Conservation (phyloP, 1,139 yeast genomes). For the Diutina rugosa region DNA sequence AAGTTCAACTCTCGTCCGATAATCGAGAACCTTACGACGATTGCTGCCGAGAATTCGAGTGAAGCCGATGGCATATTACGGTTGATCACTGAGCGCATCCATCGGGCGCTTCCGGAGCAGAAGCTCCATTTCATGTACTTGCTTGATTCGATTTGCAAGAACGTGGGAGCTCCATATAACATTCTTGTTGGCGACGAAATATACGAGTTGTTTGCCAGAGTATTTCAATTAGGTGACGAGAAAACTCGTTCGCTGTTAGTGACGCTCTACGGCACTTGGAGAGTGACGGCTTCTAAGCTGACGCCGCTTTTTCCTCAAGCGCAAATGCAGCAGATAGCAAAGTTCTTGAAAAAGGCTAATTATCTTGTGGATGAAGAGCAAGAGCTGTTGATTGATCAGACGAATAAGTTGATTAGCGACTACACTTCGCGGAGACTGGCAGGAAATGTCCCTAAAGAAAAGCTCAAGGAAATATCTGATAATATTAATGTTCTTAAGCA, state of each 20-base stretch:
- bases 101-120: constrained; percentile 53
- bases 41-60: constrained; percentile 73
- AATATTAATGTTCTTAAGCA: constrained; percentile 32
- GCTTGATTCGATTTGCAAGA: constrained; percentile 87
- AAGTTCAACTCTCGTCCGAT: constrained; percentile 87
- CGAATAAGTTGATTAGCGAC: constrained; percentile 19
- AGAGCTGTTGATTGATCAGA: constrained; percentile 21
- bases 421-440: constrained; percentile 13
- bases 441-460: constrained; percentile 14
- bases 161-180: constrained; percentile 81
- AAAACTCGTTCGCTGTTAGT: constrained; percentile 60
- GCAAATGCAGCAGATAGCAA: constrained; percentile 62
- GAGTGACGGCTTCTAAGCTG: constrained; percentile 36
- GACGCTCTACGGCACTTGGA: constrained; percentile 83
- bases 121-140: constrained; percentile 76
- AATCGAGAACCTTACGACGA: constrained; percentile 70
- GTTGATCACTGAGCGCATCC: constrained; percentile 53
- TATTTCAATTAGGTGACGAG: constrained; percentile 70
- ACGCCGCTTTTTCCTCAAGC: constrained; percentile 62
- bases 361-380: constrained; percentile 12
- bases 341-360: constrained; percentile 43
- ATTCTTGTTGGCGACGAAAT: constrained; percentile 56
- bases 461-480: constrained; percentile 20
- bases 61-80: constrained; percentile 68
- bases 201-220: constrained; percentile 56